Percentiles rank a stretch among this genome's conserved stretches.
phyloP scores from a whole-genome alignment of 192 early-diverging fungal genomes.

The Linnemannia exigua region DNA sequence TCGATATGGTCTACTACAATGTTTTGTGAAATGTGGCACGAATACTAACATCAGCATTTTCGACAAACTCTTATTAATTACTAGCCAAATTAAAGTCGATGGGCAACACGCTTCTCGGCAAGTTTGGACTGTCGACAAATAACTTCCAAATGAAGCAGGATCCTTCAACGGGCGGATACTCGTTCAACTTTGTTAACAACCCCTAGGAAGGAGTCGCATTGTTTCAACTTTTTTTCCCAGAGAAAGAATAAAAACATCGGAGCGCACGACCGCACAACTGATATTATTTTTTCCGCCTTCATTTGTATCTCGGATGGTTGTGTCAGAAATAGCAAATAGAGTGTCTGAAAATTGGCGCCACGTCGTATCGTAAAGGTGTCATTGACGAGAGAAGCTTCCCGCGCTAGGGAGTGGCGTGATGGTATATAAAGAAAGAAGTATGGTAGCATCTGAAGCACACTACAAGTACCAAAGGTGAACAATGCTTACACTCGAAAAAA shows the following conservation, averaged over 20 bases:
- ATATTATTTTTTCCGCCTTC: not conserved
- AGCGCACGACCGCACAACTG: not conserved
- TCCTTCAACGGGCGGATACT: conserved; percentile 66
- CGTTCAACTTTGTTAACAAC: conserved; percentile 76
- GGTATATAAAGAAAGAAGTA: too few relatives aligned
- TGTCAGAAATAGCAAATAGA: not conserved
- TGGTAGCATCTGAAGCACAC: too few relatives aligned
- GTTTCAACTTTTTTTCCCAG: not conserved
- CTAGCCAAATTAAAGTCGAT: conserved; percentile 77
- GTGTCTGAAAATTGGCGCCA: too few relatives aligned
- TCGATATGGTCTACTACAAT: not conserved
- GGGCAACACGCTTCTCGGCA: conserved; percentile 80
- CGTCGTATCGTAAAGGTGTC: too few relatives aligned
- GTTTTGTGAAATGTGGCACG: not conserved
- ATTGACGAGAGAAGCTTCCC: too few relatives aligned
- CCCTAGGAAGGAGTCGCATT: conserved; percentile 14
- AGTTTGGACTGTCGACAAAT: conserved; percentile 79
- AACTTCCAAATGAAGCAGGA: conserved; percentile 80
- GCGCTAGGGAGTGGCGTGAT: too few relatives aligned
- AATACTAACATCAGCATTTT: not conserved
- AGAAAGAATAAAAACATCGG: not conserved
- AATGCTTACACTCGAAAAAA: too few relatives aligned
- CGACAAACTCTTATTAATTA: not conserved
- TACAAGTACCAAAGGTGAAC: too few relatives aligned
- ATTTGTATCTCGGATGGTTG: not conserved